Percentiles rank a stretch among this genome's conserved stretches.
phyloP scores from a whole-genome alignment of 2,329 filamentous ascomycete species.

The Alternaria sp. region DNA sequence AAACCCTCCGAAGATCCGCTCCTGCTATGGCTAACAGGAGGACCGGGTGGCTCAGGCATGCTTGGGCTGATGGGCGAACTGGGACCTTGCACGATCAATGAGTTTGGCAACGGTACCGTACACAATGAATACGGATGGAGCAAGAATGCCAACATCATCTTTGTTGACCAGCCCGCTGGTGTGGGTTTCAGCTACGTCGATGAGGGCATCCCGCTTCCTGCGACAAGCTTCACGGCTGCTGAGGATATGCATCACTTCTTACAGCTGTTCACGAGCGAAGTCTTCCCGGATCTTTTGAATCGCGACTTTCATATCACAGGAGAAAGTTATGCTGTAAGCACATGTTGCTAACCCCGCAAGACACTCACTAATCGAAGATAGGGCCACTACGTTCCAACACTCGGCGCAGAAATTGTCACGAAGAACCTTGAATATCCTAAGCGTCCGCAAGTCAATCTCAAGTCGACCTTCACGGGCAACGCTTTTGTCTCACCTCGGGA shows the following conservation, averaged over 20 bases:
- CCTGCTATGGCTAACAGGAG: conserved; percentile 53
- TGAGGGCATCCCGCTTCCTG: conserved; percentile 42
- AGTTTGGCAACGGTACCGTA: conserved; percentile 46
- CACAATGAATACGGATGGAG: conserved; percentile 51
- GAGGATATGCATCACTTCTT: conserved; percentile 59
- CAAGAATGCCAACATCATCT: conserved; percentile 46
- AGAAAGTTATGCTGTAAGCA: conserved; percentile 56
- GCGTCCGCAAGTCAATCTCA: conserved; percentile 51
- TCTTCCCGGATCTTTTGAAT: conserved; percentile 52
- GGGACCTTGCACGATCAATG: conserved; percentile 49
- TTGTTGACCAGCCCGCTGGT: conserved; percentile 49
- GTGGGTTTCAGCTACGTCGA: conserved; percentile 51
- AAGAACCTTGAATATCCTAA: conserved; percentile 54
- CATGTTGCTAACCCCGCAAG: not conserved
- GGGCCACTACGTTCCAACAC: conserved; percentile 58
- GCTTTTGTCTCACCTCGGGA: conserved; percentile 54
- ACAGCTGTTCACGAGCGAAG: conserved; percentile 55
- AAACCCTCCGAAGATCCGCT: conserved; percentile 47
- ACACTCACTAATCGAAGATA: conserved; percentile 15
- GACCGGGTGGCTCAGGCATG: conserved; percentile 47
- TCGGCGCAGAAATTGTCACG: conserved; percentile 53
- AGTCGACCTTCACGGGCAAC: conserved; percentile 57
- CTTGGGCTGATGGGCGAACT: conserved; percentile 48
- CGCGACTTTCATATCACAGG: conserved; percentile 57
- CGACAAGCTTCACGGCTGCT: conserved; percentile 53